A percentile compares a stretch with the other conserved stretches of the same genome.
Evolutionary conservation across 805 yeast species (phyloP).

Genomic region (Candida xyloterini): DNA sequence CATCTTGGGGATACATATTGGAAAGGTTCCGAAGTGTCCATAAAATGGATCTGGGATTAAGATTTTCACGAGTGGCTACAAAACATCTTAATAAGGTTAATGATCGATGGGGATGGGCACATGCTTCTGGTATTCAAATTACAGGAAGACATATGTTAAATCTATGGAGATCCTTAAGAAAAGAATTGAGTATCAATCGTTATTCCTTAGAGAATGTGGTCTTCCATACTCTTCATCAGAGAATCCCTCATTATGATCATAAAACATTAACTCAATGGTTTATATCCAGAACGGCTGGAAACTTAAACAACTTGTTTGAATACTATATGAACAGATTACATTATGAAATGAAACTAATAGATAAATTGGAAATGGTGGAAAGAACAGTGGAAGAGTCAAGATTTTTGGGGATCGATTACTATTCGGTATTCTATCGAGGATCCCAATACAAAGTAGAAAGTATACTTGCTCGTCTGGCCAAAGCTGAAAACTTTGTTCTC

Average conservation of each 20-base stretch:
- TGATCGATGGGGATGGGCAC: constrained; percentile 79
- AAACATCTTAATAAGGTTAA: constrained; percentile 51
- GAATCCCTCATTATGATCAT: constrained; percentile 62
- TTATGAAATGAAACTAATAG: constrained; percentile 46
- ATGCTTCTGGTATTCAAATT: constrained; percentile 64
- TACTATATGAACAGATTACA: constrained; percentile 47
- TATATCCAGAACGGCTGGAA: constrained; percentile 19
- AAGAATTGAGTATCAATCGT: constrained; percentile 59
- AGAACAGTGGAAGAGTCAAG: constrained; percentile 81
- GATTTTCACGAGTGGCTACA: constrained; percentile 56
- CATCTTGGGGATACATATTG: constrained; percentile 88
- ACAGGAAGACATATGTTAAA: constrained; percentile 84
- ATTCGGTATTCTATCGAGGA: constrained; percentile 84
- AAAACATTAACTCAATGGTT: constrained; percentile 49
- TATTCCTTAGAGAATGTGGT: constrained; percentile 78
- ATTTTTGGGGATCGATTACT: constrained; percentile 83
- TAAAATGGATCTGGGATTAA: constrained; percentile 52
- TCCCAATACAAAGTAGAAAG: constrained; percentile 95
- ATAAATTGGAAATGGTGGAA: constrained; percentile 61
- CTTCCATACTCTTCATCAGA: constrained; percentile 60
- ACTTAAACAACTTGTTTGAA: constrained; percentile 37
- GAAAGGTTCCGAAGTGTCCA: constrained; percentile 52
- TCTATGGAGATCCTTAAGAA: constrained; percentile 73
- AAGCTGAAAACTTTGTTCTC: constrained; percentile 68
- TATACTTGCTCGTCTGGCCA: constrained; percentile 67